Percentiles rank a stretch among this genome's conserved stretches.
These are phyloP conservation scores for Mentha longifolia DNA, from an alignment of 257 asterid genomes.

Conservation along the genomic window DNA sequence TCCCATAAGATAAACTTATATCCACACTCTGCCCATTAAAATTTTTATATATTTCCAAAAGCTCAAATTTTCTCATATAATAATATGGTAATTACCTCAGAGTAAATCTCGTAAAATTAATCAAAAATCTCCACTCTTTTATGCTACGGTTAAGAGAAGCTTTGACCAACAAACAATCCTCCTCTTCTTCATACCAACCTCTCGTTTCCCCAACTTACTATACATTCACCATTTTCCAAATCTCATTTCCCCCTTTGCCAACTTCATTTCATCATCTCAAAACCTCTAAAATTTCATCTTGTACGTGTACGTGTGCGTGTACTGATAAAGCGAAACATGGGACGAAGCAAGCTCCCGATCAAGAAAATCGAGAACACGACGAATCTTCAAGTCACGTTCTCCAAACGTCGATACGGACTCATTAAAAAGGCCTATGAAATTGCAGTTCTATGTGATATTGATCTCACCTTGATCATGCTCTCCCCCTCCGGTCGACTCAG, in stretches of 20 bases:
- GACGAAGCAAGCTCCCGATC: conserved; percentile 79
- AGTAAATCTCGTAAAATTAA: too few species aligned
- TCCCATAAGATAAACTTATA: too few species aligned
- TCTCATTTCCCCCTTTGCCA: conserved; percentile 38
- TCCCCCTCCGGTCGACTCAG: conserved; percentile 79
- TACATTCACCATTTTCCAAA: conserved; percentile 27
- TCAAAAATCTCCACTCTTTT: conserved; percentile 33
- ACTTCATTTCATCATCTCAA: conserved; percentile 8
- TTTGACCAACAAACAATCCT: conserved; percentile 39
- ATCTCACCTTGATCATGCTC: conserved; percentile 66
- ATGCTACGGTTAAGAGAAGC: conserved; percentile 30
- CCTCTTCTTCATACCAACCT: conserved; percentile 44
- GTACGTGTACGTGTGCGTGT: neutral
- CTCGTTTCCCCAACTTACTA: conserved; percentile 18
- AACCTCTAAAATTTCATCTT: neutral
- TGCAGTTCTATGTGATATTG: conserved; percentile 73
- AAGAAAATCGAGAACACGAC: conserved; percentile 79
- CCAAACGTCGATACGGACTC: conserved; percentile 84
- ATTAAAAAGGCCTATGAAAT: conserved; percentile 81
- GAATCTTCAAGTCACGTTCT: conserved; percentile 73
- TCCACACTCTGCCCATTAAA: too few species aligned
- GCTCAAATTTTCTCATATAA: too few species aligned
- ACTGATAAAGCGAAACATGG: conserved; percentile 43
- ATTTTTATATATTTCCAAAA: too few species aligned
- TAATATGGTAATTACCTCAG: too few species aligned